Percentiles rank a stretch among this genome's conserved stretches.
phyloP scores from a whole-genome alignment of 73 alveolate species.

The Loxodes magnus region DNA sequence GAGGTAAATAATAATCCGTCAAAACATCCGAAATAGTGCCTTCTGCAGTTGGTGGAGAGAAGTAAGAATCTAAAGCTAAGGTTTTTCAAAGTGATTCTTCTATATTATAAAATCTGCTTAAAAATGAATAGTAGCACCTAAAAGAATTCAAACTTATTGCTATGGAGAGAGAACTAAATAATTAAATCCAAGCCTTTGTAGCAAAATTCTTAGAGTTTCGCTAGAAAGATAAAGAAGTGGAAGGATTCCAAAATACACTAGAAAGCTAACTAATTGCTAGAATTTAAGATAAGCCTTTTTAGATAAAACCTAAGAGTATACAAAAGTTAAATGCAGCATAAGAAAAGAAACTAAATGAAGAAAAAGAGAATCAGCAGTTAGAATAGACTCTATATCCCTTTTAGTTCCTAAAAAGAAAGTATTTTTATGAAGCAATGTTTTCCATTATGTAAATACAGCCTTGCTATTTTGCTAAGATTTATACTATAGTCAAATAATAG shows the following conservation, averaged over 20 bases:
- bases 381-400: no score
- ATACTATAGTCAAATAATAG: no score
- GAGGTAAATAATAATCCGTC: background rate
- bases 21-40: background rate
- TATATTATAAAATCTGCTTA: background rate
- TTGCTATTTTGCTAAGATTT: no score
- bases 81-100: background rate
- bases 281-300: slow-evolving; percentile 9
- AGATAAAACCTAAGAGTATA: no score
- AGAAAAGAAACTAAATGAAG: no score
- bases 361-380: no score
- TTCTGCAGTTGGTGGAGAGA: background rate
- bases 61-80: background rate
- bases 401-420: no score
- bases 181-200: background rate
- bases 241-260: background rate
- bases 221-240: background rate
- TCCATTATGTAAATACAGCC: no score
- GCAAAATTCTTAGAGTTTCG: background rate
- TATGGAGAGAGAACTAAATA: background rate
- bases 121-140: background rate
- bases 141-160: slow-evolving; percentile 3
- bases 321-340: no score
- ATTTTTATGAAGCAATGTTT: no score
- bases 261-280: background rate